These are phyloP conservation scores for Penicillium robsamsonii DNA, from an alignment of 495 filamentous ascomycete species.

Conservation along the genomic window DNA sequence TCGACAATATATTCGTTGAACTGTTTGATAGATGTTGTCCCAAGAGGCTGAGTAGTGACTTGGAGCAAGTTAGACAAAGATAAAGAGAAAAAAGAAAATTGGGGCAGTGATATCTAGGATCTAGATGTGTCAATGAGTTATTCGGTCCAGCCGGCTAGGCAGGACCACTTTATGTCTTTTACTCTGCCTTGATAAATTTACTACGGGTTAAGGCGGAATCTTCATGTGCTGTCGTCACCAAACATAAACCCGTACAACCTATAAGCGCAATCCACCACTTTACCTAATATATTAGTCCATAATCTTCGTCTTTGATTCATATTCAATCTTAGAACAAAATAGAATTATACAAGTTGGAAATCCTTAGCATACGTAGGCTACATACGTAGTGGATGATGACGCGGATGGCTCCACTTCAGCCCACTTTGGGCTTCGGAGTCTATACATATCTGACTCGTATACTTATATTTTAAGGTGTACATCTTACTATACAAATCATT, in stretches of 20 bases:
- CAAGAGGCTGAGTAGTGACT: not conserved
- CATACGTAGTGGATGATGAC: conserved; percentile 25
- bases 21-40: not conserved
- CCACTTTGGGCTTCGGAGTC: conserved; percentile 2
- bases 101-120: not conserved
- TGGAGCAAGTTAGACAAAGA: not conserved
- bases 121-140: not conserved
- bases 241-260: not conserved
- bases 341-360: not conserved
- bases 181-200: too few relatives aligned
- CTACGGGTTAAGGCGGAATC: not conserved
- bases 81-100: not conserved
- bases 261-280: too few relatives aligned
- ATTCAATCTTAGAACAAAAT: too few relatives aligned
- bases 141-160: not conserved
- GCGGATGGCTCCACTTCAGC: conserved; percentile 22
- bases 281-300: too few relatives aligned
- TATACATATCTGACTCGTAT: not conserved
- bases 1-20: not conserved
- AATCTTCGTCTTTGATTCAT: too few relatives aligned
- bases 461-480: not conserved
- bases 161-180: too few relatives aligned
- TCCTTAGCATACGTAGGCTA: conserved; percentile 18
- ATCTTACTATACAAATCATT: not conserved
- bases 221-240: conserved; percentile 16